Base-by-base conservation (phyloP, 2,329 filamentous ascomycete genomes). In the Alternaria brassicicola region DNA sequence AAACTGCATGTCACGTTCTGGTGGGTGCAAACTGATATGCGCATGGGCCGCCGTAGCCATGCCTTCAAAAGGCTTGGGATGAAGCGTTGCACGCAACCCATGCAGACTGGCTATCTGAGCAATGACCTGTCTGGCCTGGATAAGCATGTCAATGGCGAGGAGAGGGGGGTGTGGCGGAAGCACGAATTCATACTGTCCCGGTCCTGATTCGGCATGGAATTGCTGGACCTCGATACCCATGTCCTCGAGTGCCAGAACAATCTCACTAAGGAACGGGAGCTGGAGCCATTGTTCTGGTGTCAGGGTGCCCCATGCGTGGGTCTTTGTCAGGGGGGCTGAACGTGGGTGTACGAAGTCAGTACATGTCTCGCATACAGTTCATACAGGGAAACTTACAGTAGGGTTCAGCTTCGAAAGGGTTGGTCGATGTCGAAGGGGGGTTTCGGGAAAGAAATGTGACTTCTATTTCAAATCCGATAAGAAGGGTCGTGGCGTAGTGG, bases 391-490 rank as follows among this genome's bases (percentile, higher is more conserved):
- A 35, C 31, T 35, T 13, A 36, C n/a, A 69, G 7, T 78, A 75
- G 38, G 65, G 57, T 15, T 68, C 78, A 10, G 45, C 25, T 15
- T 52, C 42, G 26, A 41, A 31, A 80, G 64, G 52, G 76, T 66
- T 62, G 41, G 57, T 58, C 13, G 55, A 41, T 33, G 46, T 12
- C 9, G 52, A 55, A 17, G 66, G 7, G 70, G 66, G 23, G 31
- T 76, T 68, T 19, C 82, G 82, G 38, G 83, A 82, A 63, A 94
- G 80, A 63, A 96, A 88, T 1, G 91, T 83, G 9, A 95, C 85
- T 75, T 96, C 92, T 38, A 96, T 86, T 75, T 96, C 92, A 64
- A 95, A 96, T 0, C 92, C 92, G 15, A 92, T 76, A 0, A 88
- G 80, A 46, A 93, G 86, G 3, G 81, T 76, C 2, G 92, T 79